Evolutionary conservation across 192 early-diverging fungal species (phyloP).

Genomic region (Coemansia sp.): DNA sequence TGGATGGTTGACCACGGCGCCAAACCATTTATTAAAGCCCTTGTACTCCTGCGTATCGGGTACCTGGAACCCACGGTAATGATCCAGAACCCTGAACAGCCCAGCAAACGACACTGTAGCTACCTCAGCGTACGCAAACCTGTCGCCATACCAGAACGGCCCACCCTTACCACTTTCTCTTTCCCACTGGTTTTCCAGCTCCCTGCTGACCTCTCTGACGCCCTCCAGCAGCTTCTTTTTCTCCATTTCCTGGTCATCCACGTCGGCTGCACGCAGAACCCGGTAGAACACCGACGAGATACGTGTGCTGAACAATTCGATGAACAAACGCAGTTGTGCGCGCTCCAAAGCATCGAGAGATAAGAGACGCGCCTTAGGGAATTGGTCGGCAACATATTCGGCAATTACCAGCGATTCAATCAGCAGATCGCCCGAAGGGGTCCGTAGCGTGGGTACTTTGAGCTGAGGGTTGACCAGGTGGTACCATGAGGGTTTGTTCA

Average conservation of each 20-base stretch:
- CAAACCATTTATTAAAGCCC: constrained; percentile 30
- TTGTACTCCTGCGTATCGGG: constrained; percentile 36
- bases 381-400: constrained; percentile 15
- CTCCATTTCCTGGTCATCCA: not conserved
- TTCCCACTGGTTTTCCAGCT: not conserved
- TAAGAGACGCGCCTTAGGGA: constrained; percentile 43
- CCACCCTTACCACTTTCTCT: constrained; percentile 13
- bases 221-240: constrained; percentile 7
- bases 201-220: not conserved
- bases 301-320: not conserved
- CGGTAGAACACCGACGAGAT: constrained; percentile 2
- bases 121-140: not conserved
- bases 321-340: constrained; percentile 5
- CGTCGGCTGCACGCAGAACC: not conserved
- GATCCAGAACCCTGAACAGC: not conserved
- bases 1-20: constrained; percentile 26
- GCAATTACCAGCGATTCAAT: constrained; percentile 70
- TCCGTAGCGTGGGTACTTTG: constrained; percentile 67
- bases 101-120: not conserved
- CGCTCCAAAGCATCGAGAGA: not conserved
- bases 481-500: constrained; percentile 67
- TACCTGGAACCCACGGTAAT: not conserved
- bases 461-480: constrained; percentile 66
- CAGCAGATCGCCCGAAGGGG: constrained; percentile 58
- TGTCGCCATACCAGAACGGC: not conserved